These are phyloP conservation scores for Pisolithus thermaeus DNA, from an alignment of 1,284 basidiomycete genomes.

Conservation along the genomic window DNA sequence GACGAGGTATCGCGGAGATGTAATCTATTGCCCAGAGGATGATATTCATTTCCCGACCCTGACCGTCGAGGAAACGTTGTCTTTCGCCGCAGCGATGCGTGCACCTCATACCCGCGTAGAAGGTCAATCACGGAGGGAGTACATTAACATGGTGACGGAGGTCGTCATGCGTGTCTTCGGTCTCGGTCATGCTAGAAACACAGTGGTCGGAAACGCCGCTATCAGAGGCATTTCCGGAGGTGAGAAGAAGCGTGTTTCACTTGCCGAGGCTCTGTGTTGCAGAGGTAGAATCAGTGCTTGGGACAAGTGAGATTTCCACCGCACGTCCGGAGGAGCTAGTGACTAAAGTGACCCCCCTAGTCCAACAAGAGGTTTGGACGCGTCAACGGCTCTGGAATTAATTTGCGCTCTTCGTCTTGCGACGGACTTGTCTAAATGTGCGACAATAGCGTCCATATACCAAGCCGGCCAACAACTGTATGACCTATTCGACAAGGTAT, in stretches of 20 bases:
- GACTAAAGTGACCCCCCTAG: slow-evolving; percentile 24
- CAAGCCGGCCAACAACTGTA: slow-evolving; percentile 57
- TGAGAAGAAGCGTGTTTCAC: slow-evolving; percentile 69
- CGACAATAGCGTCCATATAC: slow-evolving; percentile 66
- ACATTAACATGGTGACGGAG: slow-evolving; percentile 43
- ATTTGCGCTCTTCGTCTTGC: slow-evolving; percentile 55
- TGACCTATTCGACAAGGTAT: slow-evolving; percentile 64
- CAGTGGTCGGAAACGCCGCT: slow-evolving; percentile 68
- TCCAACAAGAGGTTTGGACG: slow-evolving; percentile 68
- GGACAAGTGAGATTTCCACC: slow-evolving; percentile 41
- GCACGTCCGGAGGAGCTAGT: not conserved
- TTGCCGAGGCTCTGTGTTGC: slow-evolving; percentile 41
- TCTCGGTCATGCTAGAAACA: slow-evolving; percentile 54
- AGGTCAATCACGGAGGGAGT: slow-evolving; percentile 41
- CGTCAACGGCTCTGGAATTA: slow-evolving; percentile 65
- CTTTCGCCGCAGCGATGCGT: slow-evolving; percentile 58
- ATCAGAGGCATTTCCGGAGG: slow-evolving; percentile 79
- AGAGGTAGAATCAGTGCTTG: slow-evolving; percentile 41
- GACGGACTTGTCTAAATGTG: slow-evolving; percentile 47
- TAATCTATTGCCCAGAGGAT: slow-evolving; percentile 64
- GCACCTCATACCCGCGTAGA: slow-evolving; percentile 46
- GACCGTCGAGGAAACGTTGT: slow-evolving; percentile 63
- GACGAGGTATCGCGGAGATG: slow-evolving; percentile 59
- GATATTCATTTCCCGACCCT: slow-evolving; percentile 75
- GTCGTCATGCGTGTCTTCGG: slow-evolving; percentile 67